phyloP scores from a whole-genome alignment of 805 yeast species.

The Ogataea neopini region DNA sequence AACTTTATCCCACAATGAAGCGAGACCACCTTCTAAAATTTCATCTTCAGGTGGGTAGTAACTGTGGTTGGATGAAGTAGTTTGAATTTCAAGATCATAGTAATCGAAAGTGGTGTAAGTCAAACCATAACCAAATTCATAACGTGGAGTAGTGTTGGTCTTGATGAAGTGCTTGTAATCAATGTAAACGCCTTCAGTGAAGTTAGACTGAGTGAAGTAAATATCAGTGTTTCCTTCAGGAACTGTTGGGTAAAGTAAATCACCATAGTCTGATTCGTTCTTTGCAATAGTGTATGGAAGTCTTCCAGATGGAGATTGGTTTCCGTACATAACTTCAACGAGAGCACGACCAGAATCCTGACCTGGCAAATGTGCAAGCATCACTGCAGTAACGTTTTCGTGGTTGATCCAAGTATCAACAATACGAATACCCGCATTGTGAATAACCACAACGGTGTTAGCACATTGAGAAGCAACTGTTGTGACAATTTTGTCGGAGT shows the following conservation, averaged over 20 bases:
- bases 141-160: slow-evolving; percentile 55
- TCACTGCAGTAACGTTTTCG: slow-evolving; percentile 58
- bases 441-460: slow-evolving; percentile 62
- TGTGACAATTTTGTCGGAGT: slow-evolving; percentile 53
- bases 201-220: slow-evolving; percentile 43
- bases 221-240: slow-evolving; percentile 33
- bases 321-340: slow-evolving; percentile 61
- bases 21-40: slow-evolving; percentile 39
- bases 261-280: slow-evolving; percentile 43
- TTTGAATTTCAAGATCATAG: slow-evolving; percentile 20
- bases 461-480: slow-evolving; percentile 49
- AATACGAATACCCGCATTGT: slow-evolving; percentile 60
- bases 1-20: slow-evolving; percentile 44
- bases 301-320: slow-evolving; percentile 61
- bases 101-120: slow-evolving; percentile 50
- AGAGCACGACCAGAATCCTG: slow-evolving; percentile 56
- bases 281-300: slow-evolving; percentile 65
- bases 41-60: slow-evolving; percentile 10
- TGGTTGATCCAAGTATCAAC: slow-evolving; percentile 56
- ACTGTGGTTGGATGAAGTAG: slow-evolving; percentile 1
- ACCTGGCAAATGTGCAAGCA: slow-evolving; percentile 39
- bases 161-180: slow-evolving; percentile 63
- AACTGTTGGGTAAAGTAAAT: slow-evolving; percentile 36
- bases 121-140: slow-evolving; percentile 63
- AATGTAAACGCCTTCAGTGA: slow-evolving; percentile 48